A percentile compares a stretch with the other conserved stretches of the same genome.
These are phyloP conservation scores for Cunninghamia lanceolata DNA, from an alignment of 75 land plant genomes.

Conservation along the genomic window DNA sequence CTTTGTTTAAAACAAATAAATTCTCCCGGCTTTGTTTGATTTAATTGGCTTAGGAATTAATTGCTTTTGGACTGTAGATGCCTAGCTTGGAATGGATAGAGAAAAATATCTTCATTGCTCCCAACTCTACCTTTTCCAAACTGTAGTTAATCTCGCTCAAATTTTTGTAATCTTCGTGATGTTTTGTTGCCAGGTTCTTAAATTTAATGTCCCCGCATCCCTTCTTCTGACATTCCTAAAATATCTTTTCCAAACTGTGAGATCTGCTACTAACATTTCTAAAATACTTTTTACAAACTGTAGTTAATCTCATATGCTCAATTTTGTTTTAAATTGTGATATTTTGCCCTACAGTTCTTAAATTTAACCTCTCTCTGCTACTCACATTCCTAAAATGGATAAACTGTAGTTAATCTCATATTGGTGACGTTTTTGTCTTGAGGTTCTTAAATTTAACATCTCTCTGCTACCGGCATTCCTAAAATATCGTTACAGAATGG, in stretches of 20 bases:
- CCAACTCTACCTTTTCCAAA: not conserved
- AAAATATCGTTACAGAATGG: too few relatives aligned
- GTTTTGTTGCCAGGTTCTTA: too few relatives aligned
- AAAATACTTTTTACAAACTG: not conserved
- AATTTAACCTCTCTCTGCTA: not conserved
- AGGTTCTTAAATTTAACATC: not conserved
- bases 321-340: not conserved
- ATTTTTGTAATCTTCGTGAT: not conserved
- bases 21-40: not conserved
- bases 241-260: too few relatives aligned
- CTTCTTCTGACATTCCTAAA: too few relatives aligned
- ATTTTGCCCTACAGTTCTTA: too few relatives aligned
- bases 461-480: not conserved
- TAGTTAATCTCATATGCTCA: not conserved
- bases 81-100: not conserved
- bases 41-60: not conserved
- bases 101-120: too few relatives aligned
- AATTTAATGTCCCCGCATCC: too few relatives aligned
- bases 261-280: not conserved
- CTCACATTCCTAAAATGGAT: not conserved
- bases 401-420: not conserved
- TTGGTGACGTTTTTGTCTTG: not conserved
- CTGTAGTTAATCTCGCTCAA: not conserved
- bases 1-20: too few relatives aligned
- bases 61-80: not conserved